phyloP scores from a whole-genome alignment of 148 eudicot species.

The Chenopodium berlandieri region DNA sequence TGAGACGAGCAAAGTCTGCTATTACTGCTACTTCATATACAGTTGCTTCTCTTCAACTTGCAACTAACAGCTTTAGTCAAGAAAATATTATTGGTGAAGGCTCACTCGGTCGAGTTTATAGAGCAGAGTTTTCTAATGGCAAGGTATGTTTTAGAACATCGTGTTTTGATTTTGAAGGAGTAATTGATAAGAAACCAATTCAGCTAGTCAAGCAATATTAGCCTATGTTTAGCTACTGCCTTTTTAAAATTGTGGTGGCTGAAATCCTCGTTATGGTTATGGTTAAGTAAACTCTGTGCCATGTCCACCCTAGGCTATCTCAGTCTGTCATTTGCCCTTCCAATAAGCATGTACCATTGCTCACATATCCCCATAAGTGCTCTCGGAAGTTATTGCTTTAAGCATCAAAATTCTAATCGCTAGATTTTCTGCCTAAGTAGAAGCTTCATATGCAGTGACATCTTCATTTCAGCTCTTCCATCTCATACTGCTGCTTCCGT shows the following conservation, averaged over 20 bases:
- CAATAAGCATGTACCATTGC: no score
- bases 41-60: slow-evolving; percentile 88
- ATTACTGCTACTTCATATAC: slow-evolving; percentile 82
- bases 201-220: not conserved
- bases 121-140: slow-evolving; percentile 88
- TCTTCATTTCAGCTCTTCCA: not conserved
- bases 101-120: slow-evolving; percentile 96
- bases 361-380: not conserved
- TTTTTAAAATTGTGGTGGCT: no score
- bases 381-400: not conserved
- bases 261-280: no score
- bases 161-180: not conserved
- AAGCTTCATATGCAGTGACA: not conserved
- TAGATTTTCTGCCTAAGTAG: not conserved
- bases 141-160: slow-evolving; percentile 50
- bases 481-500: no score
- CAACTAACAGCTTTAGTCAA: slow-evolving; percentile 94
- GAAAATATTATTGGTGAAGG: slow-evolving; percentile 94
- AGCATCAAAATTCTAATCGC: not conserved
- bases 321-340: no score
- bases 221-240: not conserved
- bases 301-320: not conserved
- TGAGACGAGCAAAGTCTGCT: slow-evolving; percentile 72
- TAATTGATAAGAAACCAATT: not conserved
- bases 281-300: no score